These are phyloP conservation scores for Scedosporium apiospermum DNA, from an alignment of 2,329 filamentous ascomycete genomes.

Conservation along the genomic window DNA sequence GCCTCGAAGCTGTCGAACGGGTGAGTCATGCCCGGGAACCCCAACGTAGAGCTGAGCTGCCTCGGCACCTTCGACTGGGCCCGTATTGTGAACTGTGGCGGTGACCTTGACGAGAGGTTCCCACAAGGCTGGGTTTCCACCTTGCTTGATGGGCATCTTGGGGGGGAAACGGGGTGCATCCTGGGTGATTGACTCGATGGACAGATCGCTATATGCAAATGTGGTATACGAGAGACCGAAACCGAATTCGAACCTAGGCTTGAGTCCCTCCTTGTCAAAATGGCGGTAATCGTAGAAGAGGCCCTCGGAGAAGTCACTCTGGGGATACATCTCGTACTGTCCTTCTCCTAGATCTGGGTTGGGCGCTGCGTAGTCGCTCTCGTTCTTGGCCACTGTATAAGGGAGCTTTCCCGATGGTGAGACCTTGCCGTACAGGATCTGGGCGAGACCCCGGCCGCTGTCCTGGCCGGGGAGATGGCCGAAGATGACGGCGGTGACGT, in stretches of 20 bases:
- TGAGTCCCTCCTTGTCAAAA: slow-evolving; percentile 38
- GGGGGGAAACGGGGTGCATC: slow-evolving; percentile 25
- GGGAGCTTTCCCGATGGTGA: slow-evolving; percentile 50
- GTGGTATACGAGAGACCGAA: slow-evolving; percentile 48
- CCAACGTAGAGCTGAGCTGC: slow-evolving; percentile 39
- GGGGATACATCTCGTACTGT: slow-evolving; percentile 39
- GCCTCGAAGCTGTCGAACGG: slow-evolving; percentile 52
- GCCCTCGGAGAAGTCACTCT: slow-evolving; percentile 42
- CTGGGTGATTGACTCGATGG: slow-evolving; percentile 19
- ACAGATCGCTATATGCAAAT: slow-evolving; percentile 36
- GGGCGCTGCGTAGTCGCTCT: slow-evolving; percentile 47
- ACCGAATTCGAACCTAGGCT: slow-evolving; percentile 45
- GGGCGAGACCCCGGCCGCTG: slow-evolving; percentile 44
- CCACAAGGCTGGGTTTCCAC: slow-evolving; percentile 38
- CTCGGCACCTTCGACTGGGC: slow-evolving; percentile 31
- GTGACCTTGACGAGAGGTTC: slow-evolving; percentile 30
- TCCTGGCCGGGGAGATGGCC: slow-evolving; percentile 58
- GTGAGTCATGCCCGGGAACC: slow-evolving; percentile 29
- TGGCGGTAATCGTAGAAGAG: slow-evolving; percentile 44
- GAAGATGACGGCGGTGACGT: slow-evolving; percentile 55
- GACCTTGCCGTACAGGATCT: slow-evolving; percentile 46
- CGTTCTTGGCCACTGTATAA: slow-evolving; percentile 50
- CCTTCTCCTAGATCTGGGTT: slow-evolving; percentile 42
- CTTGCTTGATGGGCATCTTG: slow-evolving; percentile 27
- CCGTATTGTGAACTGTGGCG: slow-evolving; percentile 32